A percentile compares a stretch with the other conserved stretches of the same genome.
phyloP scores from a whole-genome alignment of 2,329 filamentous ascomycete species.

The Lasiodiplodia hormozganensis region DNA sequence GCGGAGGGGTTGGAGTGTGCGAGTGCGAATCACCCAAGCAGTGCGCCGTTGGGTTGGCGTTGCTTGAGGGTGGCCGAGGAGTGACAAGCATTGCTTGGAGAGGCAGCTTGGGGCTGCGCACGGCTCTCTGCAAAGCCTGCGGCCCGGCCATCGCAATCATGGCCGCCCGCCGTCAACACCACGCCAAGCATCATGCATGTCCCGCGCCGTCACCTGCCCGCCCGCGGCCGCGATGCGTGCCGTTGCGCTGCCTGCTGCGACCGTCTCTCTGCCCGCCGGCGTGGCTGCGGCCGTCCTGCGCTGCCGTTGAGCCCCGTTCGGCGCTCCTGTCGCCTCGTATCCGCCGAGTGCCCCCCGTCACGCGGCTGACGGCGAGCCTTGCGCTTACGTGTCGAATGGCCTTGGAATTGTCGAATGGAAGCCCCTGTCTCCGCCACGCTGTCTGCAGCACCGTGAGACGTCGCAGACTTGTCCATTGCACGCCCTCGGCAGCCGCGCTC shows the following conservation, averaged over 20 bases:
- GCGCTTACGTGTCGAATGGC: not conserved
- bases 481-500: not conserved
- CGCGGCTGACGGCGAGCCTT: not conserved
- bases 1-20: not conserved
- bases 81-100: slow-evolving; percentile 18
- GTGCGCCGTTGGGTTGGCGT: slow-evolving; percentile 17
- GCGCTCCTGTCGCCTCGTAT: slow-evolving; percentile 17
- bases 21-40: not conserved
- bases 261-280: too few relatives aligned
- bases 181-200: slow-evolving; percentile 23
- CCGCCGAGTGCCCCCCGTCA: not conserved
- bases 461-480: not conserved
- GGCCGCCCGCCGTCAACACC: slow-evolving; percentile 21
- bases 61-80: slow-evolving; percentile 7
- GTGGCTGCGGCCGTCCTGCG: not conserved
- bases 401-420: not conserved
- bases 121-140: slow-evolving; percentile 6
- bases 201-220: not conserved
- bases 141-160: slow-evolving; percentile 15
- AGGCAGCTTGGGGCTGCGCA: slow-evolving; percentile 14
- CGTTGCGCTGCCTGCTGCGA: not conserved
- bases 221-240: not conserved
- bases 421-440: not conserved
- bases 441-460: not conserved
- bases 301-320: not conserved